phyloP scores from a whole-genome alignment of 805 yeast genomes.

The Suhomyces pyralidae region DNA sequence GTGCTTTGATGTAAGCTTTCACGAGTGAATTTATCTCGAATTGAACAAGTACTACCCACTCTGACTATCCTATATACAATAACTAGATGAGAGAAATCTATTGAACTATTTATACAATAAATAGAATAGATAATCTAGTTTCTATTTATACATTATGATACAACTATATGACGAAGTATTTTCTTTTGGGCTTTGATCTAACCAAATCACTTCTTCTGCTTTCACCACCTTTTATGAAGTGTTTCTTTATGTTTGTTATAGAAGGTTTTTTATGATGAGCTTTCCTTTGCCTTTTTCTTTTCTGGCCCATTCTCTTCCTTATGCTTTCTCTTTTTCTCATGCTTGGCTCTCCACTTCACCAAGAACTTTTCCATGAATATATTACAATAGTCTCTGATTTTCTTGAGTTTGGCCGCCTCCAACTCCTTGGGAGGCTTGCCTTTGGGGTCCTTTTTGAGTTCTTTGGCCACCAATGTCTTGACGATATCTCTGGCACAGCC shows the following conservation, averaged over 20 bases:
- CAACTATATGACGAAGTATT: background rate
- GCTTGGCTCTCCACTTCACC: constrained; percentile 44
- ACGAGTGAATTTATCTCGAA: no score
- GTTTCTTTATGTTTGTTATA: no score
- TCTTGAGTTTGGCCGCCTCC: constrained; percentile 61
- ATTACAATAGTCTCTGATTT: constrained; percentile 62
- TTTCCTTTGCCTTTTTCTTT: constrained; percentile 1
- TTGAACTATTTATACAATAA: background rate
- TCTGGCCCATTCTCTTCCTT: background rate
- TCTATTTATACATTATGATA: background rate
- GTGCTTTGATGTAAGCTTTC: no score
- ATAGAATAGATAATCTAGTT: background rate
- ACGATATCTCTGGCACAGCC: constrained; percentile 78
- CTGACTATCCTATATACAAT: no score
- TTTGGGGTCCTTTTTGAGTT: constrained; percentile 46
- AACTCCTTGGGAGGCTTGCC: constrained; percentile 52
- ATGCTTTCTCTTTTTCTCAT: constrained; percentile 16
- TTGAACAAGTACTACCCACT: no score
- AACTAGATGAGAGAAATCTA: no score
- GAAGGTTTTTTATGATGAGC: no score
- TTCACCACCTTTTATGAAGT: no score
- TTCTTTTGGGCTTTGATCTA: no score
- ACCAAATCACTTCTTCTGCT: no score
- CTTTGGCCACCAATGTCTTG: constrained; percentile 64
- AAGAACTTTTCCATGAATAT: constrained; percentile 66